phyloP scores from a whole-genome alignment of 2,329 filamentous ascomycete genomes.

The Fusarium metavorans region DNA sequence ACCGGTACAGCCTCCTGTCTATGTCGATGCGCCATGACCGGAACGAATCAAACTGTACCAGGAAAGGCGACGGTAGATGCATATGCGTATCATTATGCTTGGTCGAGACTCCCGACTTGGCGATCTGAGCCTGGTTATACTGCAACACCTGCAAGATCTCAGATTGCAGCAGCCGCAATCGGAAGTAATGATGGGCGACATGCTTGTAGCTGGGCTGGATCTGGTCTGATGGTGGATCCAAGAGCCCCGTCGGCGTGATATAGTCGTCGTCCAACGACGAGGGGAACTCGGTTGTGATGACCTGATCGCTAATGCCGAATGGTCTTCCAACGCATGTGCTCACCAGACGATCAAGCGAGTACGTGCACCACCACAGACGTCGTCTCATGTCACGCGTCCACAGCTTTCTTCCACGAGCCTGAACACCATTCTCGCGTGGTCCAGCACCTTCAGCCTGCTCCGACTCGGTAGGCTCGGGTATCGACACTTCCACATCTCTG shows the following conservation, averaged over 20 bases:
- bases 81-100: constrained; percentile 81
- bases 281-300: constrained; percentile 95
- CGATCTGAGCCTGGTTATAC: constrained; percentile 87
- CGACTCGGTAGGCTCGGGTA: constrained; percentile 58
- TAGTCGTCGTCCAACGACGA: constrained; percentile 88
- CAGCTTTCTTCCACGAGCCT: constrained; percentile 76
- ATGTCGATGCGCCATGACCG: constrained; percentile 90
- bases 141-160: constrained; percentile 96
- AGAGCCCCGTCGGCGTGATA: constrained; percentile 84
- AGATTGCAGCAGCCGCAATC: constrained; percentile 87
- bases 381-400: constrained; percentile 89
- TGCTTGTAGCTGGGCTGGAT: constrained; percentile 85
- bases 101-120: constrained; percentile 74
- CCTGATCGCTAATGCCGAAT: constrained; percentile 95
- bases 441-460: constrained; percentile 52
- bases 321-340: constrained; percentile 93
- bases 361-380: constrained; percentile 96
- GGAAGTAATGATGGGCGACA: constrained; percentile 92
- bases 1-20: constrained; percentile 83
- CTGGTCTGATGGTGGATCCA: constrained; percentile 67
- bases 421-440: constrained; percentile 50
- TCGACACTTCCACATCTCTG: constrained; percentile 69
- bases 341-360: constrained; percentile 93
- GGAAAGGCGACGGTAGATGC: constrained; percentile 84
- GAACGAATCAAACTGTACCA: constrained; percentile 87